Evolutionary conservation across 495 filamentous ascomycete genomes (phyloP).

Genomic region (Penicillium flavigenum): DNA sequence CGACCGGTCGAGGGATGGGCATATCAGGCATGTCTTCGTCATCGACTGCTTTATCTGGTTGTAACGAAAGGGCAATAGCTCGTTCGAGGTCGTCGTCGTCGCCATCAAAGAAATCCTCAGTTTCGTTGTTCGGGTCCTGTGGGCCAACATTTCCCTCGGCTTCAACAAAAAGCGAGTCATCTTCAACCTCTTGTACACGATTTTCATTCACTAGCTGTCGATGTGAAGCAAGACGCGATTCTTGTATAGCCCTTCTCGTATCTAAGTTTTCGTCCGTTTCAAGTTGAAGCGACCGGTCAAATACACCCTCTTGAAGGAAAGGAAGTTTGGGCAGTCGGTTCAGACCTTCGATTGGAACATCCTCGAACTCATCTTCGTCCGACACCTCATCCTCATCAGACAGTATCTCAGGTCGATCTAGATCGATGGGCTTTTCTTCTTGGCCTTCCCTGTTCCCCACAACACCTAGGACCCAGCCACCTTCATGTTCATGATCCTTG

Average conservation of each 20-base stretch:
- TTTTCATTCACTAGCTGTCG: slow-evolving; percentile 16
- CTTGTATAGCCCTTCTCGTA: slow-evolving; percentile 45
- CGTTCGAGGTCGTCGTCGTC: slow-evolving; percentile 71
- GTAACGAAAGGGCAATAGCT: slow-evolving; percentile 82
- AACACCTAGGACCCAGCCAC: slow-evolving; percentile 95
- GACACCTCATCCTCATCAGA: slow-evolving; percentile 53
- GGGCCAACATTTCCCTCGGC: slow-evolving; percentile 38
- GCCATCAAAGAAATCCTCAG: slow-evolving; percentile 47
- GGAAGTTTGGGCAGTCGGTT: slow-evolving; percentile 77
- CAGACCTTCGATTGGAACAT: slow-evolving; percentile 90
- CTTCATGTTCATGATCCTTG: slow-evolving; percentile 90
- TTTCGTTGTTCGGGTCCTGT: slow-evolving; percentile 25
- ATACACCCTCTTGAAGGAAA: slow-evolving; percentile 38
- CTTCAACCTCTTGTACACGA: slow-evolving; percentile 29
- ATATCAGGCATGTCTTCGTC: slow-evolving; percentile 39
- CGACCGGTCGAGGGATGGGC: slow-evolving; percentile 27
- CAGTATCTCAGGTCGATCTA: slow-evolving; percentile 60
- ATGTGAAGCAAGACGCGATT: slow-evolving; percentile 17
- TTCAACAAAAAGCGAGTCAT: slow-evolving; percentile 68
- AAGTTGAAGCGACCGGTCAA: slow-evolving; percentile 38
- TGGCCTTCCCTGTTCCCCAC: slow-evolving; percentile 79
- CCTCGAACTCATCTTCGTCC: slow-evolving; percentile 78
- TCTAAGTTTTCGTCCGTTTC: slow-evolving; percentile 42
- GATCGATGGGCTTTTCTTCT: slow-evolving; percentile 81
- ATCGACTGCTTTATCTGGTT: slow-evolving; percentile 28